These are phyloP conservation scores for Botryotinia calthae DNA, from an alignment of 2,329 filamentous ascomycete genomes.

Conservation along the genomic window DNA sequence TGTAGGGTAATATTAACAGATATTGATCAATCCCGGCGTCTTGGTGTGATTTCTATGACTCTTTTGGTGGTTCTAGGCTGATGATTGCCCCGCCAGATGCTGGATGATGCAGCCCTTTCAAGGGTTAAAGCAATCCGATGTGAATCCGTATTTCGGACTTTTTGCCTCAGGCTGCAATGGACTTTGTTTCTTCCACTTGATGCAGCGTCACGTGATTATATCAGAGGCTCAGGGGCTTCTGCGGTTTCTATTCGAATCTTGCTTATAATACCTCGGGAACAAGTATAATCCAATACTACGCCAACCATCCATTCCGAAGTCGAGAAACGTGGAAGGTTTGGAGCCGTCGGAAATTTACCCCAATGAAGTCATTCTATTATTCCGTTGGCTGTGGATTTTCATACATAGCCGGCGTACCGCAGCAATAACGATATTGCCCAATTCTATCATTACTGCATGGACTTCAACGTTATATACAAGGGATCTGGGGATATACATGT, in stretches of 20 bases:
- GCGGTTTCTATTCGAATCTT: neutral
- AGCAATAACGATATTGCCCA: neutral
- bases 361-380: neutral
- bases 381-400: neutral
- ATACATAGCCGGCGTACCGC: neutral
- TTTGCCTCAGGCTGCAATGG: neutral
- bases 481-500: neutral
- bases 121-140: neutral
- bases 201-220: neutral
- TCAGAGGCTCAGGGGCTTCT: neutral
- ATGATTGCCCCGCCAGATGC: slow-evolving; percentile 14
- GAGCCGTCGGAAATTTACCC: neutral
- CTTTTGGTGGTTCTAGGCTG: slow-evolving; percentile 2
- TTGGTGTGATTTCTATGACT: slow-evolving; percentile 10
- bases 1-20: neutral
- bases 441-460: slow-evolving; percentile 7
- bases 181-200: neutral
- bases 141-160: slow-evolving; percentile 1
- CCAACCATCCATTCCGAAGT: neutral
- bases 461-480: slow-evolving; percentile 1
- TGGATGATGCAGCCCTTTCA: slow-evolving; percentile 1
- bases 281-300: neutral
- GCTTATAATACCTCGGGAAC: neutral
- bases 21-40: slow-evolving; percentile 12
- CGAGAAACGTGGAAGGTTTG: neutral